Evolutionary conservation across 768 basidiomycete genomes (phyloP).

Genomic region (Nidularia pulvinata): DNA sequence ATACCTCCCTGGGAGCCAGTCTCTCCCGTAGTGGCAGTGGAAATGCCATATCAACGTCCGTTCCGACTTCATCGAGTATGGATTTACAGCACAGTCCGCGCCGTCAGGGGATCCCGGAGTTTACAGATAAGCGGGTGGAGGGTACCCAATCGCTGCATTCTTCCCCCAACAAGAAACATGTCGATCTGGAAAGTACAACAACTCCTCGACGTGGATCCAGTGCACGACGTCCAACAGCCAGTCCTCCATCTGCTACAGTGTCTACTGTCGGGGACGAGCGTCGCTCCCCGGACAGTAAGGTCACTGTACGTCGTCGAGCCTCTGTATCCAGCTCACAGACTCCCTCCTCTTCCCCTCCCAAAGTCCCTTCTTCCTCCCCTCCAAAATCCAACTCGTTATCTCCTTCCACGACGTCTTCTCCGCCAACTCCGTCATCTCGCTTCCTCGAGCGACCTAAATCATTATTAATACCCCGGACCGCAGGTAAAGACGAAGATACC

Average conservation of each 20-base stretch:
- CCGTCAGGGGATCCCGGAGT: conserved; percentile 37
- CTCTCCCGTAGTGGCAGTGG: conserved; percentile 37
- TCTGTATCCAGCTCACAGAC: conserved; percentile 7
- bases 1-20: conserved; percentile 32
- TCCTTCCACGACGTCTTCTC: background rate
- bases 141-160: conserved; percentile 54
- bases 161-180: conserved; percentile 59
- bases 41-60: conserved; percentile 39
- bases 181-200: conserved; percentile 54
- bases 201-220: conserved; percentile 44
- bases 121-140: conserved; percentile 42
- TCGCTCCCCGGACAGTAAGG: conserved; percentile 18
- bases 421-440: conserved; percentile 13
- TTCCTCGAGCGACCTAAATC: conserved; percentile 17
- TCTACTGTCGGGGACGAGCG: conserved; percentile 36
- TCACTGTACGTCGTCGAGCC: conserved; percentile 15
- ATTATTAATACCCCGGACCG: conserved; percentile 23
- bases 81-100: conserved; percentile 44
- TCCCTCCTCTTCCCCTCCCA: conserved; percentile 6
- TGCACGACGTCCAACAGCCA: conserved; percentile 40
- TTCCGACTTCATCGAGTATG: conserved; percentile 42
- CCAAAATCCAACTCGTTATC: background rate
- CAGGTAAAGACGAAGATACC: conserved; percentile 28
- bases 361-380: conserved; percentile 2
- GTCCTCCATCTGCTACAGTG: conserved; percentile 30